Percentiles rank a stretch among this genome's conserved stretches.
Evolutionary conservation across 441 rosid species (phyloP).

Genomic region (Bruguiera hainesii): DNA sequence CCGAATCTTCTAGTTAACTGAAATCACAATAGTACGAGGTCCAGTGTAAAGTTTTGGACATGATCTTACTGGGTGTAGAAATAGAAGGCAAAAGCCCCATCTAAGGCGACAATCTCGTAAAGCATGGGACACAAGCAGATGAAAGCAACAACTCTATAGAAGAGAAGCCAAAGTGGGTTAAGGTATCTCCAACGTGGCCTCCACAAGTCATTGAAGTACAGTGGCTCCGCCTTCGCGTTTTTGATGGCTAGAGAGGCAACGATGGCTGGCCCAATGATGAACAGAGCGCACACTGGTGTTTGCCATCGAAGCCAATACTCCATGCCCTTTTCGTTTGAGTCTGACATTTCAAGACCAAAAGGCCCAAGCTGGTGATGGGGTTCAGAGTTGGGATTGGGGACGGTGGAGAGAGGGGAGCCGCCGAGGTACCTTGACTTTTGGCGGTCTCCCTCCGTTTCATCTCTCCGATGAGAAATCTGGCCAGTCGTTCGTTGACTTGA

Average conservation of each 20-base stretch:
- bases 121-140: constrained; percentile 25
- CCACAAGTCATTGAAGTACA: constrained; percentile 28
- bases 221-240: constrained; percentile 24
- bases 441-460: constrained; percentile 20
- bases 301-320: constrained; percentile 39
- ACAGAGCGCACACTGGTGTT: constrained; percentile 31
- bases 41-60: background rate
- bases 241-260: constrained; percentile 19
- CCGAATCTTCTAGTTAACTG: background rate
- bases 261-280: constrained; percentile 17
- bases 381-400: background rate
- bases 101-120: constrained; percentile 26
- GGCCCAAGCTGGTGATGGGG: background rate
- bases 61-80: constrained; percentile 40
- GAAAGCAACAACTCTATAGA: constrained; percentile 35
- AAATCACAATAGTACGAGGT: constrained; percentile 24
- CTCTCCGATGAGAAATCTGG: constrained; percentile 3
- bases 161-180: constrained; percentile 20
- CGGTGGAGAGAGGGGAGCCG: no score
- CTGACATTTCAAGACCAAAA: constrained; percentile 9
- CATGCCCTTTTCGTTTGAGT: constrained; percentile 9
- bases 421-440: constrained; percentile 11
- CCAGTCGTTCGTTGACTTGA: no score
- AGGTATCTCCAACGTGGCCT: constrained; percentile 39
- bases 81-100: constrained; percentile 37